Conservation (phyloP, 2,329 filamentous ascomycete genomes). For the Penicillium hordei region DNA sequence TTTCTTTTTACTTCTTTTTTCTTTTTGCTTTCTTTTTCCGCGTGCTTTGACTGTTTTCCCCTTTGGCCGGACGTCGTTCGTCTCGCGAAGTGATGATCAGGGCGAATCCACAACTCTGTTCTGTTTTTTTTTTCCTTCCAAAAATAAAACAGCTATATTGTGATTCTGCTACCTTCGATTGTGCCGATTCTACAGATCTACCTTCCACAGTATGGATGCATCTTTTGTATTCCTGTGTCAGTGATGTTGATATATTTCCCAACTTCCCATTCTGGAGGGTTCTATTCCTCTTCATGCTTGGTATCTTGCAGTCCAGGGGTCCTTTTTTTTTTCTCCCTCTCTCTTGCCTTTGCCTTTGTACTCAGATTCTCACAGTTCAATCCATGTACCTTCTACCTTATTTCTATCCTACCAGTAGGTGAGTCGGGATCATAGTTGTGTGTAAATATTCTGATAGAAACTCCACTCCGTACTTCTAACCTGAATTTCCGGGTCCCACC, state of each 20-base stretch:
- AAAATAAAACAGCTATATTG: conserved; percentile 3
- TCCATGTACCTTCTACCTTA: conserved; percentile 26
- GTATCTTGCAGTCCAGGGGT: conserved; percentile 19
- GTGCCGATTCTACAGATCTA: conserved; percentile 7
- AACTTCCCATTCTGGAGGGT: conserved; percentile 3
- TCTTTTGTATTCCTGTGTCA: conserved; percentile 4
- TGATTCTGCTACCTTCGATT: background rate
- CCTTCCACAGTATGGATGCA: background rate
- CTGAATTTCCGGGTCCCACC: background rate
- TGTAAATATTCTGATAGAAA: background rate
- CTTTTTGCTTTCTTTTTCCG: conserved; percentile 12
- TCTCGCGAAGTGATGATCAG: conserved; percentile 12
- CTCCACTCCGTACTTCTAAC: background rate
- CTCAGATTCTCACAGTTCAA: conserved; percentile 22
- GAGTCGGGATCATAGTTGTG: background rate
- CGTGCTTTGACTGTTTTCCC: conserved; percentile 15
- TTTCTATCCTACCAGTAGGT: background rate
- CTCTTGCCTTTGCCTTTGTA: conserved; percentile 17
- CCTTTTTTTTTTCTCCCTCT: conserved; percentile 5
- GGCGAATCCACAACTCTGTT: conserved; percentile 1
- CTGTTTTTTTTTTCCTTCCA: background rate
- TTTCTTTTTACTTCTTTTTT: conserved; percentile 16
- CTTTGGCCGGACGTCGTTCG: conserved; percentile 10
- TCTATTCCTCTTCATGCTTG: conserved; percentile 17
- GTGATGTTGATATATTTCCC: conserved; percentile 8